Percentiles rank a stretch among this genome's conserved stretches.
Evolutionary conservation across 345 rosid genomes (phyloP).

Genomic region (Iberis pinnata): DNA sequence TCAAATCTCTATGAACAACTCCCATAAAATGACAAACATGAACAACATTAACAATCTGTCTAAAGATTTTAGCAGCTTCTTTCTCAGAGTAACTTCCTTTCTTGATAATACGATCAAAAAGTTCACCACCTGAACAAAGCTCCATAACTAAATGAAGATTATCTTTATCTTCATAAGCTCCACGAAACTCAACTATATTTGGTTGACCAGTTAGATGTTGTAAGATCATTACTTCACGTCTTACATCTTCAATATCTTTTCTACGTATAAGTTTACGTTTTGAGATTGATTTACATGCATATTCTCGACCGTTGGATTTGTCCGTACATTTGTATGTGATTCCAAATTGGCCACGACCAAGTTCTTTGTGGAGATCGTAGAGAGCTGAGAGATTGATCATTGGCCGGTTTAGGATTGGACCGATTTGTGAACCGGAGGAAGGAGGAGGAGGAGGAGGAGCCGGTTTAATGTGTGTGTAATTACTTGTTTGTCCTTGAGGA

Average conservation of each 20-base stretch:
- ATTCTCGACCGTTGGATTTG: conserved; percentile 49
- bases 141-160: conserved; percentile 77
- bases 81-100: conserved; percentile 71
- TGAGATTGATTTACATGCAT: conserved; percentile 84
- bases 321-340: conserved; percentile 65
- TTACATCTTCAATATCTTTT: conserved; percentile 55
- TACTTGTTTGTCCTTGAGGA: conserved; percentile 7
- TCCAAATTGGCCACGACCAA: conserved; percentile 84
- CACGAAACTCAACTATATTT: conserved; percentile 75
- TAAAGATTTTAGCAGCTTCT: conserved; percentile 61
- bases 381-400: conserved; percentile 45
- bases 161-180: conserved; percentile 64
- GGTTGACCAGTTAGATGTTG: conserved; percentile 88
- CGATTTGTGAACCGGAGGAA: conserved; percentile 38
- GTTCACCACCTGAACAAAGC: conserved; percentile 92
- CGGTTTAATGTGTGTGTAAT: conserved; percentile 8
- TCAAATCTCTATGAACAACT: conserved; percentile 79
- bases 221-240: conserved; percentile 66
- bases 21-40: conserved; percentile 96
- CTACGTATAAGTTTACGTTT: conserved; percentile 43
- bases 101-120: conserved; percentile 71
- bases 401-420: conserved; percentile 49
- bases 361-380: conserved; percentile 54
- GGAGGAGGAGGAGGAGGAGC: conserved; percentile 5
- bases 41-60: conserved; percentile 80